phyloP scores from a whole-genome alignment of 805 yeast species.

The Yamadazyma philogaea region DNA sequence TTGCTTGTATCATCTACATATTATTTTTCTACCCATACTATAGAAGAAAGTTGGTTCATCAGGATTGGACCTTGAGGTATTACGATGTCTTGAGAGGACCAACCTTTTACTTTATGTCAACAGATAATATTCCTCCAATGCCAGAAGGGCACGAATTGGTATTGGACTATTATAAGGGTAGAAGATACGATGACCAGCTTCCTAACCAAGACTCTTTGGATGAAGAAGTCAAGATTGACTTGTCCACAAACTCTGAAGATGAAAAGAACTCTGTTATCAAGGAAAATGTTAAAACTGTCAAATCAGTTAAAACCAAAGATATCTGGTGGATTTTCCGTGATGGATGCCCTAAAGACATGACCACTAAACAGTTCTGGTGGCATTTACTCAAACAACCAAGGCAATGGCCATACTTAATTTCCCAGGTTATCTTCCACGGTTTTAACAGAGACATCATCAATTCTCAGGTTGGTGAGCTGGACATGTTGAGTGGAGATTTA shows the following conservation, averaged over 20 bases:
- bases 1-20: slow-evolving; percentile 49
- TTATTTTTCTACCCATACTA: slow-evolving; percentile 59
- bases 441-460: slow-evolving; percentile 60
- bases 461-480: slow-evolving; percentile 39
- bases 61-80: slow-evolving; percentile 66
- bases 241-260: slow-evolving; percentile 10
- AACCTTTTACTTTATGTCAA: slow-evolving; percentile 47
- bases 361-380: slow-evolving; percentile 42
- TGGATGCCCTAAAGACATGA: slow-evolving; percentile 12
- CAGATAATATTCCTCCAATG: slow-evolving; percentile 61
- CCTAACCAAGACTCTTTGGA: slow-evolving; percentile 4
- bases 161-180: slow-evolving; percentile 65
- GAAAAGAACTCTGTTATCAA: slow-evolving; percentile 9
- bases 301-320: not conserved
- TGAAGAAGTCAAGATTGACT: slow-evolving; percentile 12
- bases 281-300: slow-evolving; percentile 8
- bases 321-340: slow-evolving; percentile 7
- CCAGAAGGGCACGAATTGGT: slow-evolving; percentile 56
- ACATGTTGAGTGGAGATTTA: slow-evolving; percentile 45
- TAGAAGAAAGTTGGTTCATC: slow-evolving; percentile 54
- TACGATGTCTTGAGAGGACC: slow-evolving; percentile 61
- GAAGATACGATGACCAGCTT: slow-evolving; percentile 33
- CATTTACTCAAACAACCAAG: slow-evolving; percentile 43
- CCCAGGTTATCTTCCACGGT: slow-evolving; percentile 52
- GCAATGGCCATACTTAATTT: slow-evolving; percentile 50